A percentile compares a stretch with the other conserved stretches of the same genome.
Evolutionary conservation across 805 yeast species (phyloP).

Genomic region (Candida bentonensis): DNA sequence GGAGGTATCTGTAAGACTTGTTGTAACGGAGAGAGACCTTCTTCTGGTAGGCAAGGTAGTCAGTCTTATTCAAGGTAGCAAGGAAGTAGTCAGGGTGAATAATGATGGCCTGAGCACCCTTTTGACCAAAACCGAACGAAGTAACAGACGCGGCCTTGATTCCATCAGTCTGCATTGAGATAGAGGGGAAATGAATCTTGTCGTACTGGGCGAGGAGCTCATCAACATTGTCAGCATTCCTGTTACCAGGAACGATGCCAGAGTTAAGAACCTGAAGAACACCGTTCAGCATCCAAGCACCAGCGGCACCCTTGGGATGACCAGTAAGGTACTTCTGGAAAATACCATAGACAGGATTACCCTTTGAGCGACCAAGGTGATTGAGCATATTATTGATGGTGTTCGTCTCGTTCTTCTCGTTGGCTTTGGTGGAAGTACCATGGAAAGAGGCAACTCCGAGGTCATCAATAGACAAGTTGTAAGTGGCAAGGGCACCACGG

Average conservation of each 20-base stretch:
- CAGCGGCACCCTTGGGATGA: constrained; percentile 99
- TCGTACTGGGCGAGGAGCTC: constrained; percentile 67
- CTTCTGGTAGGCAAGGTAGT: constrained; percentile 55
- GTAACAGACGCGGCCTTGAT: constrained; percentile 94
- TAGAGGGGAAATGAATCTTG: constrained; percentile 86
- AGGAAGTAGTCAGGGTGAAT: constrained; percentile 88
- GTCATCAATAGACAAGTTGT: constrained; percentile 86
- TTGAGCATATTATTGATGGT: constrained; percentile 85
- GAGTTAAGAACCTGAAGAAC: constrained; percentile 82
- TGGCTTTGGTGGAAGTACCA: constrained; percentile 97
- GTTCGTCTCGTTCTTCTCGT: constrained; percentile 94
- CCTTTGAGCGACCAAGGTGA: constrained; percentile 92
- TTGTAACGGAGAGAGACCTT: constrained; percentile 74
- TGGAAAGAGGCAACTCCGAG: constrained; percentile 96
- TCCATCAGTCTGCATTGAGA: constrained; percentile 89
- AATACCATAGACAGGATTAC: constrained; percentile 95
- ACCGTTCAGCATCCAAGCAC: constrained; percentile 99
- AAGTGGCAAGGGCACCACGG: constrained; percentile 93
- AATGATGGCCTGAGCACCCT: constrained; percentile 92
- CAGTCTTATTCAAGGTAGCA: constrained; percentile 59
- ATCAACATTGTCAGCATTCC: constrained; percentile 96
- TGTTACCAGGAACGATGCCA: constrained; percentile 96
- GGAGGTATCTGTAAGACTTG: constrained; percentile 88
- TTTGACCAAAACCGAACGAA: constrained; percentile 98
- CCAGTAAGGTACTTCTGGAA: constrained; percentile 99